Evolutionary conservation across 495 filamentous ascomycete species (phyloP).

Genomic region (Podospora anserina): DNA sequence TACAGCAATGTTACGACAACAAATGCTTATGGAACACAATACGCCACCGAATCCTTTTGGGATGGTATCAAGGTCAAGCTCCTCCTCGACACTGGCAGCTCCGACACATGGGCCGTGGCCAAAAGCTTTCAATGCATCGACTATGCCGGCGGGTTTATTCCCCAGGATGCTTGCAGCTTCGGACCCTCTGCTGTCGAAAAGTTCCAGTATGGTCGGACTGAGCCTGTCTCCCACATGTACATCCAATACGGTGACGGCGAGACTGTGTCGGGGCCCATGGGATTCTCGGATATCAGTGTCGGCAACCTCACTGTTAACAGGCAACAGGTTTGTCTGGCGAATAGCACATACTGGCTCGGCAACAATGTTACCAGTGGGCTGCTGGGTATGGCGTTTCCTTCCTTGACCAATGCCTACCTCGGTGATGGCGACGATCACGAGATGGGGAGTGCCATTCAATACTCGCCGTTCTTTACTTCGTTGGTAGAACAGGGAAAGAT

Average conservation of each 20-base stretch:
- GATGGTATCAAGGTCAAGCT: constrained; percentile 31
- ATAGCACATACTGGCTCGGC: constrained; percentile 42
- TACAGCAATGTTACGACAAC: constrained; percentile 42
- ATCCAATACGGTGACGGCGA: constrained; percentile 60
- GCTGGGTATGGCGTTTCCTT: constrained; percentile 60
- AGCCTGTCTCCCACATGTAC: constrained; percentile 50
- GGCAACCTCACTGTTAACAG: constrained; percentile 51
- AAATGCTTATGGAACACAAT: constrained; percentile 40
- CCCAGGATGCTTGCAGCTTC: constrained; percentile 31
- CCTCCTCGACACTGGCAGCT: constrained; percentile 63
- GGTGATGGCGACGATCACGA: constrained; percentile 30
- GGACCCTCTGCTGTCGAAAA: constrained; percentile 19
- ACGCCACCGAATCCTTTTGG: constrained; percentile 35
- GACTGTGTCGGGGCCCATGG: constrained; percentile 54
- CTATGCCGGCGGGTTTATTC: constrained; percentile 22
- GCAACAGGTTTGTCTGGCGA: constrained; percentile 46
- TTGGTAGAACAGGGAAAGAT: constrained; percentile 54
- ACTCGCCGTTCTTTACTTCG: constrained; percentile 56
- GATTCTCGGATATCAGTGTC: constrained; percentile 54
- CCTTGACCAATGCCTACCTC: constrained; percentile 47
- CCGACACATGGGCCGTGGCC: constrained; percentile 54
- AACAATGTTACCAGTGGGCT: constrained; percentile 52
- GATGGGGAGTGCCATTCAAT: constrained; percentile 36
- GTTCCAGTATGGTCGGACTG: constrained; percentile 29
- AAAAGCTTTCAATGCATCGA: constrained; percentile 31